phyloP scores from a whole-genome alignment of 768 basidiomycete genomes.

The Mrakia gelida region DNA sequence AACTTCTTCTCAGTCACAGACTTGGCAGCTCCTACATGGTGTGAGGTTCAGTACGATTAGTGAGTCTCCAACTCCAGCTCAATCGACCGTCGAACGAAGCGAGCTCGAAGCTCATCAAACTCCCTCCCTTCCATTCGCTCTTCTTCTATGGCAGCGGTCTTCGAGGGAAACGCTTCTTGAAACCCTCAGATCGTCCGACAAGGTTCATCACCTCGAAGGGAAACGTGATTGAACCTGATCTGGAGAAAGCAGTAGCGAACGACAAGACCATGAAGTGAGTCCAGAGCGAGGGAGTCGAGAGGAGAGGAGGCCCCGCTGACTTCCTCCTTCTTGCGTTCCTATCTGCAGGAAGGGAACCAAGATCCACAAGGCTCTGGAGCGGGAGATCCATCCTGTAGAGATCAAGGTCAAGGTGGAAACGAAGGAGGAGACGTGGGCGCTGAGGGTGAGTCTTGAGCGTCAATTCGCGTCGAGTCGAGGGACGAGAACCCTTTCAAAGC shows the following conservation, averaged over 20 bases:
- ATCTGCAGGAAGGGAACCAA: slow-evolving; percentile 18
- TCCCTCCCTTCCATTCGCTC: background rate
- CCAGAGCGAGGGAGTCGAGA: background rate
- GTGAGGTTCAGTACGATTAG: slow-evolving; percentile 46
- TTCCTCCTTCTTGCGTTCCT: background rate
- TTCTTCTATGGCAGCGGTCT: slow-evolving; percentile 37
- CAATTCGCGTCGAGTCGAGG: too few relatives aligned
- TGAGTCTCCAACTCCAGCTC: slow-evolving; percentile 27
- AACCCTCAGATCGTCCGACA: slow-evolving; percentile 39
- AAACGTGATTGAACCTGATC: slow-evolving; percentile 42
- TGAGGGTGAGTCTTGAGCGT: background rate
- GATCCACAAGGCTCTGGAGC: slow-evolving; percentile 25
- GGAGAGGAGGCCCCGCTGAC: too few relatives aligned
- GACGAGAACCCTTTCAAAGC: background rate
- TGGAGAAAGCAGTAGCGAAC: slow-evolving; percentile 40
- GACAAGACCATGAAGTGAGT: slow-evolving; percentile 42
- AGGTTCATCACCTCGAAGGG: slow-evolving; percentile 41
- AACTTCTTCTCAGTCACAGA: slow-evolving; percentile 46
- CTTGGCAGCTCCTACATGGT: slow-evolving; percentile 46
- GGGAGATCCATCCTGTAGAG: slow-evolving; percentile 30
- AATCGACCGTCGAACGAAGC: background rate
- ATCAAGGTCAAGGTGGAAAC: slow-evolving; percentile 17
- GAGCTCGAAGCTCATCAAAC: too few relatives aligned
- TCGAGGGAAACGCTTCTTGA: slow-evolving; percentile 41
- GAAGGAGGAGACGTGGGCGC: slow-evolving; percentile 25